Conservation (phyloP, 441 rosid species). For the Lepidium campestre region DNA sequence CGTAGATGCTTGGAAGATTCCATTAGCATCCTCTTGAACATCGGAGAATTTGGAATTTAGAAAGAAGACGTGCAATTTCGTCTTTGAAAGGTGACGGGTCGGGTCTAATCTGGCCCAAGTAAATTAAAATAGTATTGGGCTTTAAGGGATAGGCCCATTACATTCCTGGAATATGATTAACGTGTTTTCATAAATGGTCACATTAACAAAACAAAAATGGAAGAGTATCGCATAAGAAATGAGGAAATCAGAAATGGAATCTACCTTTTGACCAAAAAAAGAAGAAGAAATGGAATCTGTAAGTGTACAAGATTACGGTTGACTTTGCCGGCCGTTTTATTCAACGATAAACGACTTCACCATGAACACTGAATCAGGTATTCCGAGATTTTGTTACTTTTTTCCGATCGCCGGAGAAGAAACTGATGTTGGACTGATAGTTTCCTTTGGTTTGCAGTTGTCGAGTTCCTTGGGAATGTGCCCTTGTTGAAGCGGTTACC, state of each 20-base stretch:
- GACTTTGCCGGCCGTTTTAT: not conserved
- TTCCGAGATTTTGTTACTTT: not conserved
- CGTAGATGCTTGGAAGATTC: conserved; percentile 24
- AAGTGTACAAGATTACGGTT: not conserved
- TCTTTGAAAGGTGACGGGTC: not conserved
- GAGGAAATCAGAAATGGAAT: too few species aligned
- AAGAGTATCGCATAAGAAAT: too few species aligned
- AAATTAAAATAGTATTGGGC: conserved; percentile 4
- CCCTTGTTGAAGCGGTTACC: conserved; percentile 70
- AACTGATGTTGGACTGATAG: not conserved
- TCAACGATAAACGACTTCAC: not conserved
- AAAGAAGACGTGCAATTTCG: conserved; percentile 26
- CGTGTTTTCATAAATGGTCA: too few species aligned
- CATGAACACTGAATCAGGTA: conserved; percentile 50
- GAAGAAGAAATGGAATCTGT: too few species aligned
- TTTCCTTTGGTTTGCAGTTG: conserved; percentile 37
- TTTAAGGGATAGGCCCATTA: not conserved
- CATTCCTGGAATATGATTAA: not conserved
- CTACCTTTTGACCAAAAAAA: too few species aligned
- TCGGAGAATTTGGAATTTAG: not conserved
- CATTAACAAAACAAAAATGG: too few species aligned
- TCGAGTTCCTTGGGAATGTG: conserved; percentile 69
- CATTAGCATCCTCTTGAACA: not conserved
- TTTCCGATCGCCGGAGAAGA: not conserved
- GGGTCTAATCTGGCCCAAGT: not conserved